Evolutionary conservation across 2,329 filamentous ascomycete genomes (phyloP), one percentile per base, ranked within the genome.

Genomic region (Colletotrichum euphorbiae): DNA sequence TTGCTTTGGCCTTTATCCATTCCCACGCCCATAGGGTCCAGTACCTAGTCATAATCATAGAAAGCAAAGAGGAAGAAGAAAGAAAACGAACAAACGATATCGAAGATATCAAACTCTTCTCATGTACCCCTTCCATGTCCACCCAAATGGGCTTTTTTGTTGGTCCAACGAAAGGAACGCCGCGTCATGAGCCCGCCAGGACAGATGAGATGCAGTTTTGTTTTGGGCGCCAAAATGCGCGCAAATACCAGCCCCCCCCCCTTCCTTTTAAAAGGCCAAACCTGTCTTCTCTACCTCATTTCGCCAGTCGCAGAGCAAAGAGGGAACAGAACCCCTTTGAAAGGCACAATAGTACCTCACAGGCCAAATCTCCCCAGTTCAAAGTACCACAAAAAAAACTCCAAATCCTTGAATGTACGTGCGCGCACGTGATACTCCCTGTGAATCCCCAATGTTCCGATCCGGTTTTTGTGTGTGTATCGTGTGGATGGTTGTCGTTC

Each of bases 151-250:
- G 7, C 31, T 55, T 38, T 17, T 57, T 52, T 31, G 55, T 33
- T 50, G 36, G 46, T 66, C 33, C 40, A 38, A 36, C n/a, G 50
- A 55, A 28, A 55, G 36, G 60, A 69, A 69, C 66, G 66, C 66
- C 62, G 54, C 28, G 62, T 60, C 42, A 21, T 55, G 33, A 48
- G 24, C 48, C 40, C 38, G 54, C 48, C 42, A 13, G 33, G 45
- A 59, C 55, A 55, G 40, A 54, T 48, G 19, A 50, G 62, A 60
- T 66, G 61, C 42, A 60, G 50, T 55, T 54, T 62, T 45, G 42
- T 38, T 57, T 51, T 24, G 54, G 36, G 42, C 66, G 62, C 54
- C 61, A 66, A 17, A 48, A 69, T 69, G 61, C 54, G 61, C 62
- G 7, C 4, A 6, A 63, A 55, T 46, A 15, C 8, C 24, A 46